Evolutionary conservation across 768 basidiomycete species (phyloP).

Genomic region (Cystobasidium tubakii): DNA sequence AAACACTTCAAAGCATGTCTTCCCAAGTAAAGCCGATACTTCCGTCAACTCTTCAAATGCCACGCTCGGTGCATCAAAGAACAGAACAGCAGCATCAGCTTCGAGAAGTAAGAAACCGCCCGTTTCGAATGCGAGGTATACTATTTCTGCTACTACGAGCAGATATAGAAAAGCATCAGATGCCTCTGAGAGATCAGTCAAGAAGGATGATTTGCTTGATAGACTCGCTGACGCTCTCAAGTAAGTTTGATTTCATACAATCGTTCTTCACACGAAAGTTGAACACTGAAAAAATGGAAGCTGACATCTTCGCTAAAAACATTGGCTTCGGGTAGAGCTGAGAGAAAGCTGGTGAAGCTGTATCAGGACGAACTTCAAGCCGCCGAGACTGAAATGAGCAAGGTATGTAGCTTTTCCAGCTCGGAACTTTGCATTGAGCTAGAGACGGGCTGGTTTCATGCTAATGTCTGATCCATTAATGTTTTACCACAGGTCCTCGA

Average conservation of each 20-base stretch:
- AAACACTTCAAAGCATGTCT: neutral
- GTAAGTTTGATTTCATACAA: neutral
- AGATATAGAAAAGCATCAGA: neutral
- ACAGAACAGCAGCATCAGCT: neutral
- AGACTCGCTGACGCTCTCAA: slow-evolving; percentile 21
- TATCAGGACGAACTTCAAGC: slow-evolving; percentile 18
- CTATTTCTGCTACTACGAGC: neutral
- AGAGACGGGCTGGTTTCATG: neutral
- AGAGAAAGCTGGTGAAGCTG: slow-evolving; percentile 9
- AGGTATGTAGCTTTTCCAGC: neutral
- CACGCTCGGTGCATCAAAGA: neutral
- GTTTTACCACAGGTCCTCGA: neutral
- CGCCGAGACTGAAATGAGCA: slow-evolving; percentile 3
- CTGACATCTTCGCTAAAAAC: too few species aligned
- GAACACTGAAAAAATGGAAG: too few species aligned
- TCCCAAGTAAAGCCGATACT: neutral
- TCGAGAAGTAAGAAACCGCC: neutral
- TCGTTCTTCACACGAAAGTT: too few species aligned
- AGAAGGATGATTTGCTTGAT: slow-evolving; percentile 34
- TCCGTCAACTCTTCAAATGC: neutral
- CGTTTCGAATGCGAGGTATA: neutral
- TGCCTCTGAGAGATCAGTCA: slow-evolving; percentile 12
- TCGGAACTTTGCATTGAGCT: neutral
- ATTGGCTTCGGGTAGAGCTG: too few species aligned
- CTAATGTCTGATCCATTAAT: neutral